Evolutionary conservation across 108 stramenopile genomes (phyloP), one percentile per base, ranked within the genome.

Genomic region (Poteriospumella lacustris): DNA sequence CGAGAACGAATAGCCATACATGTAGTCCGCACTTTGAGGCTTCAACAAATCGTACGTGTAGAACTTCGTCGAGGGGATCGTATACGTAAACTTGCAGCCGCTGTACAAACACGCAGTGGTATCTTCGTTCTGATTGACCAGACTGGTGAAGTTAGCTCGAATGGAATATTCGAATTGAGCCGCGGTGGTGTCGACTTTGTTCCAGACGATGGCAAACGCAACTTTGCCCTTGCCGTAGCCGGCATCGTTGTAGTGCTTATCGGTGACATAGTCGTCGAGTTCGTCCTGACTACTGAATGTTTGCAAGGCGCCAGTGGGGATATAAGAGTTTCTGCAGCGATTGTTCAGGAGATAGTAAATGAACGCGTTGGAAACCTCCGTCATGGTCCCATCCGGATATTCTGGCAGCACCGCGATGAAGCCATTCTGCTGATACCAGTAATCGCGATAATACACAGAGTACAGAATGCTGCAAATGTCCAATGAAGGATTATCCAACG

Each of bases 131-230:
- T 31, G 24, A 26, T 78, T 77, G 1, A 80, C 52, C 31, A 39
- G 81, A 69, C 81, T 72, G 29, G 83, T 84, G 78, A 79, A 85
- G 81, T 85, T 85, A 0, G 79, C 69, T 2, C 84, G 81, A 62
- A 85, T 64, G 2, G 83, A 68, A 39, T 85, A 85, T 39, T 85
- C 84, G 82, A 82, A 85, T 19, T 76, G 58, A 15, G 3, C 36
- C 9, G n/a, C 5, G 26, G 70, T 3, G 47, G 36, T 56, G 1
- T 73, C 38, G 68, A 73, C 82, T 58, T 83, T 58, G 43, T 83
- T 84, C 75, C 80, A 79, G 2, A 85, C 78, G 34, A 85, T 64
- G 29, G 83, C 84, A 43, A 84, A 36, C 0, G 80, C 84, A 41
- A 85, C 78, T 41, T 85, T 85, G 0, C 76, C 79, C 3, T 38